Percentiles rank a stretch among this genome's conserved stretches.
These are phyloP conservation scores for Psilocybe azurescens DNA, from an alignment of 768 basidiomycete genomes.

Conservation along the genomic window DNA sequence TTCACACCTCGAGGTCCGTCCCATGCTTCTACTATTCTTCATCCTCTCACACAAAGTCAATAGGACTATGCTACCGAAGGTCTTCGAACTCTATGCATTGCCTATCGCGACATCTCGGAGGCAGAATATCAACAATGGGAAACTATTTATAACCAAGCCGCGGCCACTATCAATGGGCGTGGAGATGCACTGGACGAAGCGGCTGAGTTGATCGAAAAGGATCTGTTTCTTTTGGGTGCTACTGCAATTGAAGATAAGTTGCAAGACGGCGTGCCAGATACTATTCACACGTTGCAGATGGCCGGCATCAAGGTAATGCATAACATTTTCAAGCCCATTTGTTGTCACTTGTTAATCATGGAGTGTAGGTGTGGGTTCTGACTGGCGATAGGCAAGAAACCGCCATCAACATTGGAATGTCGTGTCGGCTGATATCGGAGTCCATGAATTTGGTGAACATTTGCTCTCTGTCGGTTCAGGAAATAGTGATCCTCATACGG, in stretches of 20 bases:
- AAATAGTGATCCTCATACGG: slow-evolving; percentile 6
- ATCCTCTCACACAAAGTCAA: slow-evolving; percentile 5
- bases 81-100: slow-evolving; percentile 94
- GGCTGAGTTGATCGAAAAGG: slow-evolving; percentile 95
- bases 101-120: slow-evolving; percentile 90
- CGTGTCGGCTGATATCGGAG: slow-evolving; percentile 95
- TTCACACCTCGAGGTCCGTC: slow-evolving; percentile 83
- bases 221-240: slow-evolving; percentile 91
- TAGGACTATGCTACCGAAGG: slow-evolving; percentile 98
- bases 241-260: slow-evolving; percentile 99
- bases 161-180: slow-evolving; percentile 93
- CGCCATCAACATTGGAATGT: slow-evolving; percentile 98
- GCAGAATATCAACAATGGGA: slow-evolving; percentile 93
- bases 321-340: slow-evolving; percentile 1
- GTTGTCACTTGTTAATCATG: slow-evolving; percentile 5
- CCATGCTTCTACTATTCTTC: slow-evolving; percentile 1
- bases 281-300: slow-evolving; percentile 96
- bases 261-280: slow-evolving; percentile 97
- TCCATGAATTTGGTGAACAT: slow-evolving; percentile 91
- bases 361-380: slow-evolving; percentile 86
- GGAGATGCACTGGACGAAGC: slow-evolving; percentile 94
- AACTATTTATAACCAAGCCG: slow-evolving; percentile 87
- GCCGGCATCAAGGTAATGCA: slow-evolving; percentile 87
- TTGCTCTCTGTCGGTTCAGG: not conserved
- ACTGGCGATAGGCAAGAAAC: slow-evolving; percentile 99